Evolutionary conservation across 2,329 filamentous ascomycete genomes (phyloP).

Genomic region (Cladophialophora immunda): DNA sequence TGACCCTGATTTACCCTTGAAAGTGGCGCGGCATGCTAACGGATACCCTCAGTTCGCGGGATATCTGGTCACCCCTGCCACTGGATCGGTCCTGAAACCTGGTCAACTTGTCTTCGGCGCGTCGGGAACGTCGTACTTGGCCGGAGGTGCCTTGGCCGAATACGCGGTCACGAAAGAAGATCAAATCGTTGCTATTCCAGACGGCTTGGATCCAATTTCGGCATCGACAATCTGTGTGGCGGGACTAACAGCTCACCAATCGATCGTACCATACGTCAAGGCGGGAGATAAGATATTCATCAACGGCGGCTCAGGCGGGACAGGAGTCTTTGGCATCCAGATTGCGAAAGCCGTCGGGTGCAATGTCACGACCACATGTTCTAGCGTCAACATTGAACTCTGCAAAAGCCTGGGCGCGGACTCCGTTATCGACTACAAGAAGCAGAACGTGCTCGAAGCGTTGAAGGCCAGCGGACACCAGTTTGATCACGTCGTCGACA

Average conservation of each 20-base stretch:
- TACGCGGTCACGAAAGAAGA: constrained; percentile 49
- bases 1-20: not conserved
- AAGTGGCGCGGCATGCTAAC: not conserved
- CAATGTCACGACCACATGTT: constrained; percentile 64
- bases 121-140: constrained; percentile 40
- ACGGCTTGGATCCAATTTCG: constrained; percentile 52
- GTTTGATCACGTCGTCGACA: constrained; percentile 66
- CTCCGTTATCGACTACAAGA: constrained; percentile 68
- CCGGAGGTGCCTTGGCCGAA: constrained; percentile 55
- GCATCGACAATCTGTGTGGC: constrained; percentile 56
- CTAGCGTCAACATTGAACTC: constrained; percentile 64
- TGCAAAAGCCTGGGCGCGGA: constrained; percentile 69
- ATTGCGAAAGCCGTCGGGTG: constrained; percentile 69
- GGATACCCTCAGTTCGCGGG: constrained; percentile 49
- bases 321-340: constrained; percentile 68
- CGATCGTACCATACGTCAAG: constrained; percentile 57
- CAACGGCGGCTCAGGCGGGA: constrained; percentile 72
- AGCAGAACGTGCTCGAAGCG: constrained; percentile 53
- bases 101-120: constrained; percentile 59
- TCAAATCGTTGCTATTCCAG: constrained; percentile 52
- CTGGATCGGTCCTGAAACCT: constrained; percentile 42
- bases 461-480: constrained; percentile 48
- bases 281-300: constrained; percentile 67
- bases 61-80: constrained; percentile 50
- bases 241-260: constrained; percentile 58